Base-by-base conservation (phyloP, 352 stramenopile species). In the Paralagenidium karlingii region DNA sequence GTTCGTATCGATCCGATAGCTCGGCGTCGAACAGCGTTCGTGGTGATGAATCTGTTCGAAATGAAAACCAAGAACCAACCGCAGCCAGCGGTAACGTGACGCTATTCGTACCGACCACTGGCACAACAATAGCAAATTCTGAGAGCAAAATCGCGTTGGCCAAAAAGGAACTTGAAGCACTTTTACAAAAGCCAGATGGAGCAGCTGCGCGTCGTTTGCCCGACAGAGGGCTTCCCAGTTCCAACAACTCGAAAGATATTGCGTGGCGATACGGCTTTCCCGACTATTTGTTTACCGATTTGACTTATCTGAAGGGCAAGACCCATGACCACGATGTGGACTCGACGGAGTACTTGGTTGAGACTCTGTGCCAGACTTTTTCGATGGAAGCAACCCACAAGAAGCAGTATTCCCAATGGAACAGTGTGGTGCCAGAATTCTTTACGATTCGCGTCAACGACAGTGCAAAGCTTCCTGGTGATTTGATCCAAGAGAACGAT, bases 371-470 rank as follows among this genome's bases (percentile, higher is more conserved):
- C 25, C 76, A 85, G 45, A 82, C 68, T 21, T 84, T 90, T 48
- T 54, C 80, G 32, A 78, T 90, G 68, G 76, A 90, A 34, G 69
- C 68, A 5, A 83, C 68, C 1, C 73, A 89, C 53, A 82, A 81
- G 47, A 49, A 54, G 5, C 38, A 43, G 13, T 80, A 81, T 38
- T 39, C 43, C 20, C 57, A 84, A 37, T 89, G 73, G 76, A 55
- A 44, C 0, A 85, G 69, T 21, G 67, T 88, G 5, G 42, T 43
- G 16, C 62, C 76, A 5, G 51, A 73, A 4, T 53, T 50, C 13
- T 89, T 89, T 36, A 76, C 65, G 34, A 49, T 85, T 15, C 73
- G 83, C 32, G 68, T 83, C 26, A 89, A 89, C 46, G 76, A 89
- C 33, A 54, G 63, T 12, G 45, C 55, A 16, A 57, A 45, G 10